Base-by-base conservation (phyloP, 306 rosid genomes). In the Sicyos edulis region DNA sequence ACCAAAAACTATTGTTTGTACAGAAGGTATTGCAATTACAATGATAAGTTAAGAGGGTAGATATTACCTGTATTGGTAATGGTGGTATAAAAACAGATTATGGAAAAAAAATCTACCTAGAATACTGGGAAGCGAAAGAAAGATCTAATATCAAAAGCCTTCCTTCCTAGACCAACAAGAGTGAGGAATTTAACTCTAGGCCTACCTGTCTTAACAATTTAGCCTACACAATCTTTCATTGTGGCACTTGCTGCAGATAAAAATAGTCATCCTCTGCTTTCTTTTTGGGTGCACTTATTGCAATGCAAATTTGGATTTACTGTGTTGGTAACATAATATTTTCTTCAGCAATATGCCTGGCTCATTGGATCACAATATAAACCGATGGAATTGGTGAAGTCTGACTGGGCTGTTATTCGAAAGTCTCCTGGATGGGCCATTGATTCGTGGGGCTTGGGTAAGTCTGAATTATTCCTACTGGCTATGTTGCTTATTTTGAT, bases 381-480 rank as follows among this genome's bases (percentile, higher is more conserved):
- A 82, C 73, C 99, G 52, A 79, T 77, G 88, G 99, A 93, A 81
- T 79, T 91, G 82, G 78, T 80, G 74, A 93, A 93, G 82, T 93
- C 97, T 56, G 99, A 93, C 86, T 89, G 91, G 97, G 89, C 83
- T 74, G 89, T 75, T 17, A 78, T 93, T 17, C 89, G 85, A 84
- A 93, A 91, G 83, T 91, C 96, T 82, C 97, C 99, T 74, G 89
- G 92, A 16, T 93, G 97, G 96, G 78, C 97, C 81, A 82, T 87
- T 78, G 99, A 93, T 87, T 93, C 99, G 77, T 93, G 99, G 99
- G 99, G 99, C 54, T 82, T 93, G 89, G 99, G 99, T 95, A 86
- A 75, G 89, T 77, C 72, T 68, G 44, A 79, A 56, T 65, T 26
- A 17, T 26, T 70, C 62, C 74, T n/a, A 19, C 34, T 32, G 63